Base-by-base conservation (phyloP, 257 asterid genomes). In the Marsdenia floribunda region DNA sequence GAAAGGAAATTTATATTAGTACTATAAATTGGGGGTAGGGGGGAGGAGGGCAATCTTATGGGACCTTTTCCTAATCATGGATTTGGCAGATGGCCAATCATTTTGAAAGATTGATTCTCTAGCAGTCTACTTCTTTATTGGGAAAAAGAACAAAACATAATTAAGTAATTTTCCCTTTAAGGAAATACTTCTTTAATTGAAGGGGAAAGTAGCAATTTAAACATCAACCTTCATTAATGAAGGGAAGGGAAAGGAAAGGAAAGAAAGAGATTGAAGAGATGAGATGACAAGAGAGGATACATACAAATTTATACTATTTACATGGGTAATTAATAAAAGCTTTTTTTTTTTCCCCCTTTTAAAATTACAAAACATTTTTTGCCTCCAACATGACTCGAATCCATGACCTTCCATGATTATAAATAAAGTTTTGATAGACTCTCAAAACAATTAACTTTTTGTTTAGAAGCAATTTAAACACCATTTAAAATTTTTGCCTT, bases 11-110 rank as follows among this genome's bases (percentile, higher is more conserved):
- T 29, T 0, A 70, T 18, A 53, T 22, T 70, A 33, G 38, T 29
- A 76, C 59, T 69, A n/a, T n/a, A 58, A 58, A 18, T 50, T 3
- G 74, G 24, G 38, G 75, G 49, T 70, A 0, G 74, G 26, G 24
- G 75, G 49, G 44, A 37, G 53, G 80, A 79, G 15, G 57, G 79
- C 74, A 77, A 85, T 77, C 85, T 81, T 68, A 74, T 65, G 79
- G 80, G 79, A 64, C 76, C 80, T 37, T 60, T 57, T 55, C 78
- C 81, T 82, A 70, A 75, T 79, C 77, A 64, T 75, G 77, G 74
- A 60, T 18, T 74, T 3, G 61, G 38, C 14, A 18, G 84, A 61
- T 67, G 57, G 60, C 81, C 76, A 64, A 33, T 46, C 74, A 76
- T 68, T 83, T 71, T 68, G 69, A 67, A 68, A 68, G 76, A 70